A percentile compares a stretch with the other conserved stretches of the same genome.
These are phyloP conservation scores for Hypoxylon sp. DNA, from an alignment of 2,329 filamentous ascomycete genomes.

Conservation along the genomic window DNA sequence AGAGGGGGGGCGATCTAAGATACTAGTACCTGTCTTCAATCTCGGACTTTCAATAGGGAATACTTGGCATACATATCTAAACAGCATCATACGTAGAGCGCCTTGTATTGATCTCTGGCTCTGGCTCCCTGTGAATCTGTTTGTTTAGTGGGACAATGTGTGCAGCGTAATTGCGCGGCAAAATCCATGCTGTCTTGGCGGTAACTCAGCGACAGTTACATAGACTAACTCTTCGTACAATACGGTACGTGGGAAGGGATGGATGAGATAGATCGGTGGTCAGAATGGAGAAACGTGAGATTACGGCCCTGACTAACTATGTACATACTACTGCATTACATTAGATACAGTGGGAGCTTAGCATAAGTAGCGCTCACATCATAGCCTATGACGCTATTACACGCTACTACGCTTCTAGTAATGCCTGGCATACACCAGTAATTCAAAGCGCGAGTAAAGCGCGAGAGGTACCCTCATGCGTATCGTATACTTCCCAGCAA, in stretches of 20 bases:
- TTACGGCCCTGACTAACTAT: slow-evolving; percentile 29
- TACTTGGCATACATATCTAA: slow-evolving; percentile 43
- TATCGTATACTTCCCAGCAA: slow-evolving; percentile 42
- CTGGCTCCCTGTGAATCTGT: slow-evolving; percentile 26
- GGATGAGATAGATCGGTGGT: slow-evolving; percentile 15
- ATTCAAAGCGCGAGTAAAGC: slow-evolving; percentile 21
- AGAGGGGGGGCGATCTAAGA: slow-evolving; percentile 31
- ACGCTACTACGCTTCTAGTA: slow-evolving; percentile 19
- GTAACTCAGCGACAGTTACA: slow-evolving; percentile 2
- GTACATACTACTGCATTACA: slow-evolving; percentile 12
- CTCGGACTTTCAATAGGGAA: slow-evolving; percentile 34
- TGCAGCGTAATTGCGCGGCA: slow-evolving; percentile 45
- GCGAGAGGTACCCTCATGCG: slow-evolving; percentile 35
- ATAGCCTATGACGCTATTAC: slow-evolving; percentile 22
- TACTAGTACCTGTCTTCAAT: slow-evolving; percentile 26
- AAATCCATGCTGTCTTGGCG: slow-evolving; percentile 46
- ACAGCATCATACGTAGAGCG: slow-evolving; percentile 28
- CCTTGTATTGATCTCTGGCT: slow-evolving; percentile 30
- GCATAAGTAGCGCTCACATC: slow-evolving; percentile 29
- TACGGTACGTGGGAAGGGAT: slow-evolving; percentile 12
- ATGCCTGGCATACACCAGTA: slow-evolving; percentile 13
- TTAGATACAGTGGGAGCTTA: slow-evolving; percentile 15
- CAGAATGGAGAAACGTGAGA: slow-evolving; percentile 35
- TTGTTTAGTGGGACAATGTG: slow-evolving; percentile 38
- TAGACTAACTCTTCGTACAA: slow-evolving; percentile 5